These are phyloP conservation scores for Cyberlindnera petersonii DNA, from an alignment of 805 yeast species.

Conservation along the genomic window DNA sequence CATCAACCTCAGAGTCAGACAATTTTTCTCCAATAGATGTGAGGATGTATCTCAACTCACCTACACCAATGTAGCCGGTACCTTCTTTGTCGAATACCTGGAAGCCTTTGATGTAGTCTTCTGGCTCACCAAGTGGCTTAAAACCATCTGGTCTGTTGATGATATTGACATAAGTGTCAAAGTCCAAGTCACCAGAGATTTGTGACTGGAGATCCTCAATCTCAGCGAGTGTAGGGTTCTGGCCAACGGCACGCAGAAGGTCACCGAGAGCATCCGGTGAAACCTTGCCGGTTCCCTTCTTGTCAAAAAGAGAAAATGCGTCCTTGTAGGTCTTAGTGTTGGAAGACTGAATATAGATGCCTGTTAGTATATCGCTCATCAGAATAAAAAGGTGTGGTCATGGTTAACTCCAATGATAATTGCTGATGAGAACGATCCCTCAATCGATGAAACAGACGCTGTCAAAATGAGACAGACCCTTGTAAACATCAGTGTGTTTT, in stretches of 20 bases:
- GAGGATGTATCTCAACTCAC: slow-evolving; percentile 90
- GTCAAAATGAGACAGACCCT: too few relatives aligned
- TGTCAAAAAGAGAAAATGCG: slow-evolving; percentile 95
- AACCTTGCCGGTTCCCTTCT: slow-evolving; percentile 91
- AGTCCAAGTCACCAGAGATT: slow-evolving; percentile 48
- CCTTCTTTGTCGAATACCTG: slow-evolving; percentile 96
- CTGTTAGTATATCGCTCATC: slow-evolving; percentile 1
- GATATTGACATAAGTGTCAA: slow-evolving; percentile 70
- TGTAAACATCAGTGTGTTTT: too few relatives aligned
- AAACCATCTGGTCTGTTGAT: slow-evolving; percentile 86
- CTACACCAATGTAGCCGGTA: slow-evolving; percentile 95
- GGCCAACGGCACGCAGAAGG: slow-evolving; percentile 93
- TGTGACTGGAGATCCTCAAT: slow-evolving; percentile 54
- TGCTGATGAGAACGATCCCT: neutral
- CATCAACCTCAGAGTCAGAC: slow-evolving; percentile 89
- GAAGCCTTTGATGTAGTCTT: slow-evolving; percentile 89
- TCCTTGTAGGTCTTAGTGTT: slow-evolving; percentile 59
- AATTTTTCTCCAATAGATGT: slow-evolving; percentile 96
- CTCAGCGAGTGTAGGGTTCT: slow-evolving; percentile 93
- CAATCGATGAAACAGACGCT: too few relatives aligned
- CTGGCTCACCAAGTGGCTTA: slow-evolving; percentile 80
- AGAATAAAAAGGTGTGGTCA: too few relatives aligned
- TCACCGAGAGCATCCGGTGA: slow-evolving; percentile 85
- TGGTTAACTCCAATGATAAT: too few relatives aligned
- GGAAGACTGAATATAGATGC: slow-evolving; percentile 13